phyloP scores from a whole-genome alignment of 1,284 basidiomycete genomes.

The Coriolopsis trogii region DNA sequence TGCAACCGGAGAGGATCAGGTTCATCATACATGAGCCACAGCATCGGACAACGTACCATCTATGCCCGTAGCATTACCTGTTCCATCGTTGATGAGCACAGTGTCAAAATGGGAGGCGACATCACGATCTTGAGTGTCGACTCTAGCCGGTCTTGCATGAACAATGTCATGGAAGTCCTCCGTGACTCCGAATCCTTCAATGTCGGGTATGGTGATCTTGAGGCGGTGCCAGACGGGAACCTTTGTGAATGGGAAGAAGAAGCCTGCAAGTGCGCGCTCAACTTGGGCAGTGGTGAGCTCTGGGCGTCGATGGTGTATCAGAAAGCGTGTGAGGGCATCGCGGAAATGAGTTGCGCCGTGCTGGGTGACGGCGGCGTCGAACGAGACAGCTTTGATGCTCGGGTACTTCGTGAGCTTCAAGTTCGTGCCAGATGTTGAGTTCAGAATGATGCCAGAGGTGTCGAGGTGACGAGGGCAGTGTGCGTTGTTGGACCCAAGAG shows the following conservation, averaged over 20 bases:
- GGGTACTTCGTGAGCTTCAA: constrained; percentile 2
- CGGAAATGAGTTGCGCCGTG: constrained; percentile 33
- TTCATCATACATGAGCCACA: neutral
- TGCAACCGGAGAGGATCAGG: neutral
- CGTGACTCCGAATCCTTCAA: neutral
- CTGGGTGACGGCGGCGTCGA: neutral
- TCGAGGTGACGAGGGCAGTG: neutral
- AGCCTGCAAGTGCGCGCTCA: neutral
- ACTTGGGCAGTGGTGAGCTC: neutral
- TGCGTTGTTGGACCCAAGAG: neutral
- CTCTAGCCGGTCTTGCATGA: constrained; percentile 12
- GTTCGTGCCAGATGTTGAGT: too few species aligned
- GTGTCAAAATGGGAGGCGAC: constrained; percentile 22
- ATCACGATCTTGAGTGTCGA: neutral
- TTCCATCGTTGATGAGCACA: constrained; percentile 16
- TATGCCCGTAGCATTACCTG: neutral
- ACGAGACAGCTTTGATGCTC: neutral
- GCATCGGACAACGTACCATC: constrained; percentile 3
- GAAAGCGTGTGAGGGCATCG: constrained; percentile 32
- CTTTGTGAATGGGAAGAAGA: constrained; percentile 4
- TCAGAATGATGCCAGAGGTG: neutral
- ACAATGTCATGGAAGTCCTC: constrained; percentile 5
- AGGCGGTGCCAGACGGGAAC: constrained; percentile 19
- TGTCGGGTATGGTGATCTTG: constrained; percentile 11
- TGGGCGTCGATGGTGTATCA: constrained; percentile 15